These are phyloP conservation scores for Wickerhamomyces alni DNA, from an alignment of 805 yeast species.

Conservation along the genomic window DNA sequence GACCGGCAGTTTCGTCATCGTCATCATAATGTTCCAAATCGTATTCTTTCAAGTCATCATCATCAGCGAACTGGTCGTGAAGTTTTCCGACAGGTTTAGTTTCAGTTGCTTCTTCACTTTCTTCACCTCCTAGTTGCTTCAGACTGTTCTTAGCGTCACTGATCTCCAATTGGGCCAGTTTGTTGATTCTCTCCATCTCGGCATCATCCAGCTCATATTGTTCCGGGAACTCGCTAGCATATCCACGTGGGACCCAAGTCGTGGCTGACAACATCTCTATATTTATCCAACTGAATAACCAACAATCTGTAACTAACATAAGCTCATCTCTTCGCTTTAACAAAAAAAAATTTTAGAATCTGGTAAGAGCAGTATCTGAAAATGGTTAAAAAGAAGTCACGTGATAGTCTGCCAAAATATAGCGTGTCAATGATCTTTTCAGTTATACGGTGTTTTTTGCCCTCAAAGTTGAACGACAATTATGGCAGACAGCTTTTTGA, in stretches of 20 bases:
- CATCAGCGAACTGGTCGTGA: slow-evolving; percentile 55
- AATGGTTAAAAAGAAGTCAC: not conserved
- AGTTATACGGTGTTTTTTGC: too few species aligned
- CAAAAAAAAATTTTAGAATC: not conserved
- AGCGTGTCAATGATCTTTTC: too few species aligned
- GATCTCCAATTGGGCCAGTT: slow-evolving; percentile 78
- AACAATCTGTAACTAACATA: not conserved
- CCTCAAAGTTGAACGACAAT: too few species aligned
- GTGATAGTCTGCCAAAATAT: not conserved
- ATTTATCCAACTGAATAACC: too few species aligned
- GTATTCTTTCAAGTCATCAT: slow-evolving; percentile 84
- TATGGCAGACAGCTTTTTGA: too few species aligned
- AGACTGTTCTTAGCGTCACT: slow-evolving; percentile 68
- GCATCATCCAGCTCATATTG: slow-evolving; percentile 84
- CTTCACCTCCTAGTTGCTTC: slow-evolving; percentile 35
- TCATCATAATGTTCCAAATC: slow-evolving; percentile 86
- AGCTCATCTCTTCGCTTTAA: not conserved
- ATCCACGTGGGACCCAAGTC: slow-evolving; percentile 95
- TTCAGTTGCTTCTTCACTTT: slow-evolving; percentile 4
- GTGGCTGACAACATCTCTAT: slow-evolving; percentile 80
- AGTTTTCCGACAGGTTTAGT: slow-evolving; percentile 17
- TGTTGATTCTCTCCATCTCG: slow-evolving; percentile 85
- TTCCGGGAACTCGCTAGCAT: slow-evolving; percentile 87
- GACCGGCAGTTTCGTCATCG: slow-evolving; percentile 56
- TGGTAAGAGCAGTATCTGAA: not conserved